A percentile compares a stretch with the other conserved stretches of the same genome.
phyloP scores from a whole-genome alignment of 1,284 basidiomycete genomes.

The Prillingera fragicola region DNA sequence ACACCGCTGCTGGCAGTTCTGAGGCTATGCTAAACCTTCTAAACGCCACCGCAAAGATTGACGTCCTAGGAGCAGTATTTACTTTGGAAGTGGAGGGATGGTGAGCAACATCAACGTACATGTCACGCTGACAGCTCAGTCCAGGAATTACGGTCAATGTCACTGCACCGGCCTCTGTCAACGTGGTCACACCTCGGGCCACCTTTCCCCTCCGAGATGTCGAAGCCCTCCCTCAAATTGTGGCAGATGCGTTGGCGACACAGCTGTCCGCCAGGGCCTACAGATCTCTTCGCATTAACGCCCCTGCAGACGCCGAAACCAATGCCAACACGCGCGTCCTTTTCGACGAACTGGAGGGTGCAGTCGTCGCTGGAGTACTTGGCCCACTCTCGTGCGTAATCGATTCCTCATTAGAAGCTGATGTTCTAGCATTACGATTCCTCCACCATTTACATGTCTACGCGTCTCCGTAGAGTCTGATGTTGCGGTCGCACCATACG shows the following conservation, averaged over 20 bases:
- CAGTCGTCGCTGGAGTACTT: constrained; percentile 13
- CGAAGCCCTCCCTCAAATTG: constrained; percentile 21
- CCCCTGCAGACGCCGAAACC: constrained; percentile 3
- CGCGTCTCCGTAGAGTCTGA: constrained; percentile 4
- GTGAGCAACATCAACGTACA: constrained; percentile 9
- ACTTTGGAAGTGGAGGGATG: constrained; percentile 22
- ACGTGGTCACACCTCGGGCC: constrained; percentile 18
- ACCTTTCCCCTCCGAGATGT: constrained; percentile 29
- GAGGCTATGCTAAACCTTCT: constrained; percentile 12
- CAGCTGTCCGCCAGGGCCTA: constrained; percentile 25
- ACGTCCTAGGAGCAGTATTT: constrained; percentile 19
- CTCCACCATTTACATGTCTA: constrained; percentile 7
- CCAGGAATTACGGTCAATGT: constrained; percentile 21
- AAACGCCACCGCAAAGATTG: constrained; percentile 11
- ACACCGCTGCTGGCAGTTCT: constrained; percentile 4
- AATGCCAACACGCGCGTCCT: constrained; percentile 12
- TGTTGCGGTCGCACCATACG: constrained; percentile 4
- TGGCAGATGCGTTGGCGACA: constrained; percentile 21
- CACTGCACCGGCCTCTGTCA: constrained; percentile 13
- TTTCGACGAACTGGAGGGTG: constrained; percentile 31
- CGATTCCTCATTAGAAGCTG: neutral
- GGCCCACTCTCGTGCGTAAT: constrained; percentile 21
- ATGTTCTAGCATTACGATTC: constrained; percentile 5
- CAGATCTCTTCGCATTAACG: constrained; percentile 2
- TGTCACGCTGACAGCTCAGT: constrained; percentile 15